A percentile compares a stretch with the other conserved stretches of the same genome.
Evolutionary conservation across 2,329 filamentous ascomycete species (phyloP).

Genomic region (Akanthomyces lecanii): DNA sequence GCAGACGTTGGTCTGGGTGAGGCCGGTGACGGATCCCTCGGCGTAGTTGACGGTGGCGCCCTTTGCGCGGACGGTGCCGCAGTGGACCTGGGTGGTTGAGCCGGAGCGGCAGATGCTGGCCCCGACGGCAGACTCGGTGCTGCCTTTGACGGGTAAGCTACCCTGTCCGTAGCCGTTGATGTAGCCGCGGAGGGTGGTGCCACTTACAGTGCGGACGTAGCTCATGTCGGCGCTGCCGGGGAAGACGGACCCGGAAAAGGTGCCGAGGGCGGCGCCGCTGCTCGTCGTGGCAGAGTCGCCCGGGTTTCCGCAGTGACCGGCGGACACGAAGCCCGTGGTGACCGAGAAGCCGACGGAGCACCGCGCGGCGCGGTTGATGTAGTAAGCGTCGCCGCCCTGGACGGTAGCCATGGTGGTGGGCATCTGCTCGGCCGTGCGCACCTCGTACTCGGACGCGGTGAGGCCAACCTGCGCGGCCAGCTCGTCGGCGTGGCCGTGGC

Average conservation of each 20-base stretch:
- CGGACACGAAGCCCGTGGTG: constrained; percentile 37
- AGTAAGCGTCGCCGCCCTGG: constrained; percentile 36
- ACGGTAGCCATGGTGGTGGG: constrained; percentile 34
- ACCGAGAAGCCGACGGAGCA: constrained; percentile 40
- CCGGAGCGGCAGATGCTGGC: constrained; percentile 39
- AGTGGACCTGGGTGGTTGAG: constrained; percentile 38
- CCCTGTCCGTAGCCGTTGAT: constrained; percentile 34
- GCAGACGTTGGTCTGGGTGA: constrained; percentile 38
- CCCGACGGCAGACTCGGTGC: constrained; percentile 33
- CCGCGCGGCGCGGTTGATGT: constrained; percentile 29
- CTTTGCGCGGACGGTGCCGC: constrained; percentile 33
- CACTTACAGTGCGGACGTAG: constrained; percentile 33
- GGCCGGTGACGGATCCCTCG: constrained; percentile 36
- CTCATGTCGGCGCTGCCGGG: constrained; percentile 37
- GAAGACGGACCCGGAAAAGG: constrained; percentile 36
- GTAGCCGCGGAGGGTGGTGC: constrained; percentile 30
- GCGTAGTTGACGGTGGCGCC: constrained; percentile 36
- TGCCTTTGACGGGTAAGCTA: constrained; percentile 33
- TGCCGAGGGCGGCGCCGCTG: constrained; percentile 30
- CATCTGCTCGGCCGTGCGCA: constrained; percentile 30
- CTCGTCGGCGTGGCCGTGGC: constrained; percentile 31
- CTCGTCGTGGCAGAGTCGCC: constrained; percentile 31
- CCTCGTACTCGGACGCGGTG: constrained; percentile 33
- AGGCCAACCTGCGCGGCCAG: constrained; percentile 36
- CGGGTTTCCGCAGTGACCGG: constrained; percentile 35